phyloP scores from a whole-genome alignment of 2,329 filamentous ascomycete species.

The Stagonosporopsis cucurbitacearum region DNA sequence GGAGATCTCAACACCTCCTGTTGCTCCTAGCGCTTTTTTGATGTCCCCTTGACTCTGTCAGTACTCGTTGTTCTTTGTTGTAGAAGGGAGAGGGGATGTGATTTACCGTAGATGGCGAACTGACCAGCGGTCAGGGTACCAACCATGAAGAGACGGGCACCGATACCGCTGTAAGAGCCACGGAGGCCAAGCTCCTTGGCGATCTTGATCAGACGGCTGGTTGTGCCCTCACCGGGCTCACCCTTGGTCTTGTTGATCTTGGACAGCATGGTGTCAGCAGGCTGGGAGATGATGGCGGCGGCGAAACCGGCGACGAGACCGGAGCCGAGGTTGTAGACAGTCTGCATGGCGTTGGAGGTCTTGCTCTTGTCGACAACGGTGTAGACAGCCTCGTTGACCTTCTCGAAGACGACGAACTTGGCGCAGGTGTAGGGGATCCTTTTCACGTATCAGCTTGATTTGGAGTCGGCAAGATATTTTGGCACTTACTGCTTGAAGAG shows the following conservation, averaged over 20 bases:
- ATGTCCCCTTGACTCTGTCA: slow-evolving; percentile 54
- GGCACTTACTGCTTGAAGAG: slow-evolving; percentile 52
- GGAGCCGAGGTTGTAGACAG: slow-evolving; percentile 81
- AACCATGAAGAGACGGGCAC: slow-evolving; percentile 75
- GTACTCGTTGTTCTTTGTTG: neutral
- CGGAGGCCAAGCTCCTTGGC: slow-evolving; percentile 81
- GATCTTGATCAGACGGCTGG: slow-evolving; percentile 84
- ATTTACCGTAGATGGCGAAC: slow-evolving; percentile 82
- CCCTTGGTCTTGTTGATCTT: slow-evolving; percentile 98
- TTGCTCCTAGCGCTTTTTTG: slow-evolving; percentile 72
- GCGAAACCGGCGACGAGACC: slow-evolving; percentile 88
- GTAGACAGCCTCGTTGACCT: slow-evolving; percentile 79
- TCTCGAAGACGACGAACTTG: slow-evolving; percentile 95
- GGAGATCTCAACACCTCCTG: slow-evolving; percentile 62
- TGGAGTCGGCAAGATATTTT: neutral
- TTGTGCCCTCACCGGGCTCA: slow-evolving; percentile 82
- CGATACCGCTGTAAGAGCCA: slow-evolving; percentile 81
- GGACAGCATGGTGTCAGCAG: slow-evolving; percentile 90
- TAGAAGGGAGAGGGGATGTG: too few relatives aligned
- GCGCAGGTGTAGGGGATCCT: slow-evolving; percentile 93
- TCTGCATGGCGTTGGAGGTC: slow-evolving; percentile 73
- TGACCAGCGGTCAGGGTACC: slow-evolving; percentile 68
- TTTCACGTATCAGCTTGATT: slow-evolving; percentile 27
- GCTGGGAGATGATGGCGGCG: slow-evolving; percentile 85
- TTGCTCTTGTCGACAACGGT: slow-evolving; percentile 71